Base-by-base conservation (phyloP, 768 basidiomycete species). In the Daedaleopsis sinensis region DNA sequence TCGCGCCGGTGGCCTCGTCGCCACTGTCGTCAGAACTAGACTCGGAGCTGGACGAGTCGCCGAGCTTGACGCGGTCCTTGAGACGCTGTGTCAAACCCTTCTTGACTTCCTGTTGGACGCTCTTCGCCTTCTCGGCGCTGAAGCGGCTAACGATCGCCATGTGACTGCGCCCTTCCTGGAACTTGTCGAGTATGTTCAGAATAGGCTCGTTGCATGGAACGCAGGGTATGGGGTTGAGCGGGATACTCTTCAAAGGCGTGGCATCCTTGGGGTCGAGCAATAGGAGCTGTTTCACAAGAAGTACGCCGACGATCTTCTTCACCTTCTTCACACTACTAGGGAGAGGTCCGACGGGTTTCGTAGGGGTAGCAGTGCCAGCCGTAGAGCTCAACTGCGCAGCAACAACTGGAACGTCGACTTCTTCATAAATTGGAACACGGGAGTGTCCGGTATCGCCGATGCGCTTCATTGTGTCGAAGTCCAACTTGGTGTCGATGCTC, bases 91-190 rank as follows among this genome's bases (percentile, higher is more conserved):
- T 89, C 21, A 93, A 77, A 12, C 88, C 86, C 53, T 84, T 82
- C 69, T 91, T 93, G 38, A 90, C 90, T 4, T 86, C 88, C 60
- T 89, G 82, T 80, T 91, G 92, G 52, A 92, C 85, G 43, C 86
- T 87, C 37, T 82, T 80, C 21, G 88, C 89, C 80, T 86, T 88
- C 59, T 88, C 85, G 13, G 81, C 81, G 55, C 86, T 89, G 66
- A 90, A 85, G 48, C 91, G 85, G 63, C 87, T 87, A 55, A 94
- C 90, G 65, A 94, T 88, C 24, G 93, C 93, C 84, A 95, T 93
- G 71, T 94, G 93, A 52, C 88, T 90, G 27, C 90, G 80, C 7
- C 91, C 92, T 68, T 92, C 90, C 70, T 94, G 91, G 72, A 94
- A 94, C 62, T 81, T 87, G 71, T 94, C 92, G 39, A 95, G 79